Evolutionary conservation across 2,329 filamentous ascomycete genomes (phyloP).

Genomic region (Cladophialophora exuberans): DNA sequence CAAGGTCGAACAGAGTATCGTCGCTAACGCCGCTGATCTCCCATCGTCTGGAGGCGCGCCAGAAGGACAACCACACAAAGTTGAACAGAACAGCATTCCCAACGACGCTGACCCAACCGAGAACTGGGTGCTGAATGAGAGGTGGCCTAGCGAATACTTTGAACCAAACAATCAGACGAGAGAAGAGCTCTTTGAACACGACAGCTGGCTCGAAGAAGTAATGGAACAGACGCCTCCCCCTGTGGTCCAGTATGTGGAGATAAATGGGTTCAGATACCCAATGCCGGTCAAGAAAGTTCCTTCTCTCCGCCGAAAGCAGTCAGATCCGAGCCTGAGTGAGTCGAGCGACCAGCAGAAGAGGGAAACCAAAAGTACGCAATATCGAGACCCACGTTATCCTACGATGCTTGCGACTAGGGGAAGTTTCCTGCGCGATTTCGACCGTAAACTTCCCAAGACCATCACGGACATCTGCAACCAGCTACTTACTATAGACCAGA

Average conservation of each 20-base stretch:
- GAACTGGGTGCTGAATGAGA: slow-evolving; percentile 11
- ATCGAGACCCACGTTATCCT: slow-evolving; percentile 27
- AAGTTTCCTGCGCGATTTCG: slow-evolving; percentile 29
- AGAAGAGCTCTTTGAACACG: slow-evolving; percentile 12
- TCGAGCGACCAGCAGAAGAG: slow-evolving; percentile 31
- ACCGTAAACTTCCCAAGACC: neutral
- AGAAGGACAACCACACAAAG: neutral
- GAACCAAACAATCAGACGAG: slow-evolving; percentile 8
- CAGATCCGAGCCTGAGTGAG: slow-evolving; percentile 20
- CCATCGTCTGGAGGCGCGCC: neutral
- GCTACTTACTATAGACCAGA: slow-evolving; percentile 12
- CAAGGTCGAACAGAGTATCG: no score
- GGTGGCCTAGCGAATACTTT: slow-evolving; percentile 14
- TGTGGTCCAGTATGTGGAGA: slow-evolving; percentile 12
- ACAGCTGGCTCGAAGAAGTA: slow-evolving; percentile 16
- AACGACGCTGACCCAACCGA: neutral
- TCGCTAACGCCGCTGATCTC: no score
- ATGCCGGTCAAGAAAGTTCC: neutral
- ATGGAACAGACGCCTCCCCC: slow-evolving; percentile 7
- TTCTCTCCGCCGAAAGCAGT: slow-evolving; percentile 23
- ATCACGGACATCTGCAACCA: slow-evolving; percentile 26
- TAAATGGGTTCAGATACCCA: slow-evolving; percentile 1
- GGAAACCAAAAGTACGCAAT: slow-evolving; percentile 30
- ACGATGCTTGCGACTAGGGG: slow-evolving; percentile 25
- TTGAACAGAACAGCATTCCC: neutral